phyloP scores from a whole-genome alignment of 2,329 filamentous ascomycete species.

The Paecilomyces fulvus region DNA sequence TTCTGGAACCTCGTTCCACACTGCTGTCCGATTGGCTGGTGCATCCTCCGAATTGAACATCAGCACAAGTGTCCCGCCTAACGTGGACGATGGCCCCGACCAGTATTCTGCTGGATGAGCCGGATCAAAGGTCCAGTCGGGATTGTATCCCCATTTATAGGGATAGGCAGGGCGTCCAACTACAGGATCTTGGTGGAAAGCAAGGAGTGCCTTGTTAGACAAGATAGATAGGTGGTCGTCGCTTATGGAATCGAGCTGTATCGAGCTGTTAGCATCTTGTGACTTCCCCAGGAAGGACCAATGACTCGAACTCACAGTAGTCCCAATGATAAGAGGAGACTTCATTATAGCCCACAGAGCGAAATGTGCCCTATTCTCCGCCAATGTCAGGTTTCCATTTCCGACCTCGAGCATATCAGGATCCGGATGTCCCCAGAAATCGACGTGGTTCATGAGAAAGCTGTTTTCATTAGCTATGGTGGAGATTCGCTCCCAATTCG shows the following conservation, averaged over 20 bases:
- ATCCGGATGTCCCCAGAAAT: constrained; percentile 46
- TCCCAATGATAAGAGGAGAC: constrained; percentile 43
- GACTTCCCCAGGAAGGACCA: not conserved
- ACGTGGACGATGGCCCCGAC: constrained; percentile 21
- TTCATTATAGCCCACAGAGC: constrained; percentile 46
- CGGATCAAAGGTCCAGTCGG: constrained; percentile 26
- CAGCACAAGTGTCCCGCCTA: constrained; percentile 21
- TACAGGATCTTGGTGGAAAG: constrained; percentile 41
- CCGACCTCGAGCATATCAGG: constrained; percentile 45
- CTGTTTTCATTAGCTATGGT: constrained; percentile 44
- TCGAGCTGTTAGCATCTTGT: constrained; percentile 1
- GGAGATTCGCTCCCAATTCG: constrained; percentile 21
- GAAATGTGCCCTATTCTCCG: constrained; percentile 44
- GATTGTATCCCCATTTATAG: constrained; percentile 29
- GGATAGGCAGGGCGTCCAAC: constrained; percentile 37
- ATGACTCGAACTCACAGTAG: constrained; percentile 13
- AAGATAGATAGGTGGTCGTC: constrained; percentile 33
- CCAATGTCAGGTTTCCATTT: constrained; percentile 39
- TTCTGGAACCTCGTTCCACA: constrained; percentile 23
- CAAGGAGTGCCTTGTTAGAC: constrained; percentile 31
- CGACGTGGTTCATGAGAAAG: constrained; percentile 36
- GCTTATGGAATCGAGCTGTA: constrained; percentile 27
- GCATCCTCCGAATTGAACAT: constrained; percentile 22
- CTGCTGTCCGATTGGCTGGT: constrained; percentile 14
- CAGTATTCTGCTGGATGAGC: constrained; percentile 28